These are phyloP conservation scores for Xylariaceae sp. DNA, from an alignment of 2,329 filamentous ascomycete species.

Conservation along the genomic window DNA sequence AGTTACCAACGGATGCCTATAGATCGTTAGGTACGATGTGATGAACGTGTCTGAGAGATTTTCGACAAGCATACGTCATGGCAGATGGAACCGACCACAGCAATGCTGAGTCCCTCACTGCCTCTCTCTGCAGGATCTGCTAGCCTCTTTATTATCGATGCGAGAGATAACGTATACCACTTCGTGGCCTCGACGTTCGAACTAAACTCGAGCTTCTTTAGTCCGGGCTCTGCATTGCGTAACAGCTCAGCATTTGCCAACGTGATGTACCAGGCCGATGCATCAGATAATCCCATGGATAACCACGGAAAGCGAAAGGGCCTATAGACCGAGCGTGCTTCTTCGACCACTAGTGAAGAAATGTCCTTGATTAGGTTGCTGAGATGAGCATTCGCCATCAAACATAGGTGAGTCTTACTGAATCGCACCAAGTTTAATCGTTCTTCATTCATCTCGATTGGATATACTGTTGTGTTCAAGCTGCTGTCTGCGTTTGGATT, in stretches of 20 bases:
- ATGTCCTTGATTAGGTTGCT: conserved; percentile 7
- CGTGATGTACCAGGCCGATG: conserved; percentile 34
- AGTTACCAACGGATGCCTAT: conserved; percentile 30
- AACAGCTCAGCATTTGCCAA: conserved; percentile 31
- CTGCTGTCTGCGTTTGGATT: conserved; percentile 19
- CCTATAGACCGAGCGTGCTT: conserved; percentile 21
- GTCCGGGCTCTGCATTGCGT: conserved; percentile 14
- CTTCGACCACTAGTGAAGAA: conserved; percentile 29
- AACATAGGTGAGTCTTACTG: conserved; percentile 19
- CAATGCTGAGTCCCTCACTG: conserved; percentile 31
- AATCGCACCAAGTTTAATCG: conserved; percentile 25
- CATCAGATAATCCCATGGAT: conserved; percentile 30
- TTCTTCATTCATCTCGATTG: conserved; percentile 32
- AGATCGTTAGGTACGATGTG: conserved; percentile 3
- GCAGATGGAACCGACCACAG: conserved; percentile 32
- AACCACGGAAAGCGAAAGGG: conserved; percentile 34
- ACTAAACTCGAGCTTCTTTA: conserved; percentile 23
- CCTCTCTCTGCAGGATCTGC: conserved; percentile 18
- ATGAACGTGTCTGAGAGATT: background rate
- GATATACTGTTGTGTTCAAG: conserved; percentile 25
- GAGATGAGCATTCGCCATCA: background rate
- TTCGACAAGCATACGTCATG: conserved; percentile 27
- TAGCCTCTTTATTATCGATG: conserved; percentile 29
- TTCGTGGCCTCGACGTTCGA: conserved; percentile 28
- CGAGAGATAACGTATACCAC: conserved; percentile 32